Base-by-base conservation (phyloP, 176 grass and related monocot species). In the Ampelocalamus luodianensis region DNA sequence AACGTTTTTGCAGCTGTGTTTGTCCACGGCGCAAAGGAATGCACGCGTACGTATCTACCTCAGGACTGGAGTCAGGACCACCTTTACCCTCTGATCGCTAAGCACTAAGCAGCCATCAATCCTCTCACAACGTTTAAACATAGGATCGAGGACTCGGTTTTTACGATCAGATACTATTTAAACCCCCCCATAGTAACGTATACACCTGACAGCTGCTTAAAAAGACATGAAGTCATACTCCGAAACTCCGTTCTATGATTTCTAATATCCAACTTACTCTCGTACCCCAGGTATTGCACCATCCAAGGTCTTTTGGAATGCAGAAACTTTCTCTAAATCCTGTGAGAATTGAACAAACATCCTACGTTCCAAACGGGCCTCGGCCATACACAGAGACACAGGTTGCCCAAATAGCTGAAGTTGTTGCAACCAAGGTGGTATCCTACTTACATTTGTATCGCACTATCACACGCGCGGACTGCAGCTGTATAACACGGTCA, bases 41-140 rank as follows among this genome's bases (percentile, higher is more conserved):
- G 79, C 51, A 60, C 79, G 79, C 66, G 27, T 68, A 24, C 29
- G 16, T 14, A 44, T n/a, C 16, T 34, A 60, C 68, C 53, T 82
- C 56, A 60, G 23, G 24, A n/a, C 32, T 0, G 49, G 11, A 77
- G 40, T 72, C 43, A 72, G 56, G 79, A 45, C 80, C 80, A 60
- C 23, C 8, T 71, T 72, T 55, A 39, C 39, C 23, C 39, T 44
- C 38, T 62, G 36, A 20, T 43, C 65, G 65, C 54, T 43, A 11
- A 61, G 68, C 40, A 24, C 81, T 2, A 83, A 10, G 68, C 59
- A 62, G 80, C 53, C 80, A 61, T 44, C 42, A 29, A 37, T 54
- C 72, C 53, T 22, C 69, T 72, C 18, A 3, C 24, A 37, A 24
- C 39, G 53, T 82, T 82, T 6, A 18, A 69, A 10, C 34, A 42